Base-by-base conservation (phyloP, 2,329 filamentous ascomycete genomes). In the Colletotrichum coccodes region DNA sequence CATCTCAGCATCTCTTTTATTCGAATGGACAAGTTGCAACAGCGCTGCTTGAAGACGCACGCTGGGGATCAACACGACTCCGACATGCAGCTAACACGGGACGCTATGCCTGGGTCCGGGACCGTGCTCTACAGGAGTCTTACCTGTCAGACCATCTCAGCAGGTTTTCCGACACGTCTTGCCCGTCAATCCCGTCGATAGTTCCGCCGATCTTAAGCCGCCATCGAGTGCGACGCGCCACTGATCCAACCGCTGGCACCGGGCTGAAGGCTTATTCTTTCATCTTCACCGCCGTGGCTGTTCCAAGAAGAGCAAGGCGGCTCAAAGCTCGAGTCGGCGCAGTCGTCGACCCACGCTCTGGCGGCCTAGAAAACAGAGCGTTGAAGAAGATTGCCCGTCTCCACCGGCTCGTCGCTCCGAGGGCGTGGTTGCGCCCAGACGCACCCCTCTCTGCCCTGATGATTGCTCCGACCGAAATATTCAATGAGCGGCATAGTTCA, bases 401-500 rank as follows among this genome's bases (percentile, higher is more conserved):
- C 28, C 36, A 42, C 30, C 36, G 62, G 62, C 7, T 47, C 30
- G 30, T 62, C 42, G n/a, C 49, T 9, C 62, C 62, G 21, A 52
- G n/a, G 32, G 36, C 18, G 44, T 58, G 52, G 36, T 58, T 42
- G 26, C 64, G 32, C 58, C 49, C 49, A 63, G 59, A 60, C 42
- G 26, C 21, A 26, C 26, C 49, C 28, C n/a, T 7, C 11, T n/a
- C 21, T 42, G 34, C 50, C 42, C 40, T 18, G 36, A n/a, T 18
- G 30, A 23, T 44, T 42, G 34, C 38, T 23, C 21, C 47, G 42
- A 21, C 42, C 9, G 21, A 23, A 23, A 46, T 26, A 60, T 38
- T 56, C 49, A 47, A 23, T 54, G 26, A n/a, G 53, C 49, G 63
- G 57, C 63, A 54, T 66, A 30, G 61, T 54, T 54, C 12, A 49